These are phyloP conservation scores for Narthecium ossifragum DNA, from an alignment of 106 monocot species.

Conservation along the genomic window DNA sequence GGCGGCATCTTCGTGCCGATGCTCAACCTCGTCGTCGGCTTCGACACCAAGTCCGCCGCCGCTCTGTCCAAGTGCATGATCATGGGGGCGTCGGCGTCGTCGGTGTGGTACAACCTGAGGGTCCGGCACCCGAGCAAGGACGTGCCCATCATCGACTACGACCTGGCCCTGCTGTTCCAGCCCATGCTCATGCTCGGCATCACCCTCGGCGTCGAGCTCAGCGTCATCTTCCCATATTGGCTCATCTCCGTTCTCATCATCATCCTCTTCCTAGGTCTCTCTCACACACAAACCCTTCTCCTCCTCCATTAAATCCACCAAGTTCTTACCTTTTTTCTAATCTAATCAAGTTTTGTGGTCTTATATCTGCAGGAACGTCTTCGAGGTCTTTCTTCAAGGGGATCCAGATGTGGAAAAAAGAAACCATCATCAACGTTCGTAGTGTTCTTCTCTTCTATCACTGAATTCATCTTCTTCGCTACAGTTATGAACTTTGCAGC, in stretches of 20 bases:
- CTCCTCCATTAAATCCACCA: too few species aligned
- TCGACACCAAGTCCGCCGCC: conserved; percentile 95
- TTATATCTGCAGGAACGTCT: conserved; percentile 59
- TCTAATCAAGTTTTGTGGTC: too few species aligned
- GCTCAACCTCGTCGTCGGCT: conserved; percentile 90
- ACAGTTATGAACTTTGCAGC: background rate
- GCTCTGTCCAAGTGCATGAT: conserved; percentile 99
- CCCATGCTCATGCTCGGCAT: conserved; percentile 99
- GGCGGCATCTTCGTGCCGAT: conserved; percentile 95
- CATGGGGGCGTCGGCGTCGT: conserved; percentile 93
- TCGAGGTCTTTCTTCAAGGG: conserved; percentile 85
- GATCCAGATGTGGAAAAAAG: conserved; percentile 82
- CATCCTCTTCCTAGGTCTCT: conserved; percentile 72
- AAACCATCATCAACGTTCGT: conserved; percentile 65
- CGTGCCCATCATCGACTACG: conserved; percentile 90
- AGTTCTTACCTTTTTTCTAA: too few species aligned
- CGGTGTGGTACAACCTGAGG: conserved; percentile 91
- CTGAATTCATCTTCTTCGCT: background rate
- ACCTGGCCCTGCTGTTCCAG: conserved; percentile 89
- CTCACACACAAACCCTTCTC: too few species aligned
- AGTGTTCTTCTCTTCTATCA: background rate
- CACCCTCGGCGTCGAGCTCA: conserved; percentile 88
- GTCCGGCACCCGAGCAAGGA: conserved; percentile 85
- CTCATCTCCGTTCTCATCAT: conserved; percentile 94
- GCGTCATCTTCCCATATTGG: conserved; percentile 95